Evolutionary conservation across 495 filamentous ascomycete species (phyloP), one percentile per base, ranked within the genome.

Genomic region (Annulohypoxylon maeteangense): DNA sequence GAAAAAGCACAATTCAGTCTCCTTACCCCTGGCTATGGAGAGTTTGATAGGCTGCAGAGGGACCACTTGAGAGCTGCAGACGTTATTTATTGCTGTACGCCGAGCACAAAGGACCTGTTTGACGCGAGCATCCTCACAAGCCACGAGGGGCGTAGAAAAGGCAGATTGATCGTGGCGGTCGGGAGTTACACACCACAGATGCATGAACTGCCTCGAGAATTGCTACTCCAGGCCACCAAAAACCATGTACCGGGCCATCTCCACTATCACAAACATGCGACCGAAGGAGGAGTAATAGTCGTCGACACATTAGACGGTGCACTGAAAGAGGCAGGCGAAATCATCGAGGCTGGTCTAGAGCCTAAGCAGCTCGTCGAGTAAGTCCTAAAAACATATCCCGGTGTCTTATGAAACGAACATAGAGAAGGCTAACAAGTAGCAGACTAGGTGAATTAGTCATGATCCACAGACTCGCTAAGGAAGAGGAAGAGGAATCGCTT

Each of bases 141-240:
- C 32, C 81, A 85, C 11, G 91, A 93, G 65, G 93, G 88, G 1
- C 81, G 92, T 14, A 86, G 84, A 59, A 94, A 94, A 72, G 91
- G 92, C 2, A 80, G 94, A n/a, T 81, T 94, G 62, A 87, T 97
- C 58, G 84, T 90, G 7, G 92, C 91, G 0, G 90, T 98, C 55
- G 95, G 95, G 36, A 91, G 88, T 57, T 98, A 97, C 71, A 92
- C 90, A 66, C 83, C 88, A 14, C 83, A 93, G 59, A 98, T 98
- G 95, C 81, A 89, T 29, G 95, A 99, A 79, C 67, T 99, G 27
- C 91, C 94, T 14, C 87, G 86, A 4, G 92, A 91, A 34, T 85
- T 97, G 36, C 80, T 99, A 3, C 76, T 80, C 7, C 89, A 92
- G 70, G 92, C 92, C 6, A 88, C 92, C 1, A 85, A 83, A 50